Conservation (phyloP, 495 filamentous ascomycete genomes). For the Cairneyella variabilis region DNA sequence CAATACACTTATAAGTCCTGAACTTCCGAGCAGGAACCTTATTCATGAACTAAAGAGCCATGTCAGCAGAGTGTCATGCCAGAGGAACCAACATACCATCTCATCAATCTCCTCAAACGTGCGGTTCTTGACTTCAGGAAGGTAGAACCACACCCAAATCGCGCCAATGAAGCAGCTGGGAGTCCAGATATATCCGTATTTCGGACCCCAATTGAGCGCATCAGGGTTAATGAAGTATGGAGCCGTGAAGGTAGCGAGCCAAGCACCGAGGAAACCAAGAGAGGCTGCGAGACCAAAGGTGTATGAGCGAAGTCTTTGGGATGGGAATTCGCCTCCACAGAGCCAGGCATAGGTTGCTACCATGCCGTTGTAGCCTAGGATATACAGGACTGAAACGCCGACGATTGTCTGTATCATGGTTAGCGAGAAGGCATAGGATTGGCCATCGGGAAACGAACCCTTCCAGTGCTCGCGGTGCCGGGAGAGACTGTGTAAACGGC, state of each 20-base stretch:
- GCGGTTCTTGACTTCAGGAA: constrained; percentile 67
- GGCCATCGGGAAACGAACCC: constrained; percentile 8
- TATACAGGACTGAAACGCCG: constrained; percentile 51
- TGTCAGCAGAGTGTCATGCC: constrained; percentile 46
- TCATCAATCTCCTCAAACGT: constrained; percentile 60
- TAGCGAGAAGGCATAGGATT: neutral
- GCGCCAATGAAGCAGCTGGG: constrained; percentile 38
- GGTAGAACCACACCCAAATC: constrained; percentile 56
- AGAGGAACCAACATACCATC: constrained; percentile 30
- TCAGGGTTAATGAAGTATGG: constrained; percentile 60
- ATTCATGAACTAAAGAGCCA: constrained; percentile 42
- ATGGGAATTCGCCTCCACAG: constrained; percentile 55
- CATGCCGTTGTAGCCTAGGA: constrained; percentile 52
- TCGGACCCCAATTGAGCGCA: constrained; percentile 47
- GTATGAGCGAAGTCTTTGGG: constrained; percentile 49
- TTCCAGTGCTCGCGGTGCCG: constrained; percentile 43
- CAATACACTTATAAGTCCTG: constrained; percentile 28
- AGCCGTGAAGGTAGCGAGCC: constrained; percentile 56
- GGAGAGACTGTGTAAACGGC: constrained; percentile 48
- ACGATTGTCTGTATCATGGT: constrained; percentile 36
- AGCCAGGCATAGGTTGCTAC: constrained; percentile 59
- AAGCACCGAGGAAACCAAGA: constrained; percentile 49
- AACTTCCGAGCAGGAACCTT: constrained; percentile 41
- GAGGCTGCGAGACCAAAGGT: constrained; percentile 54
- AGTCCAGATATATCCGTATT: constrained; percentile 44